A percentile compares a stretch with the other conserved stretches of the same genome.
Conservation (phyloP, 139 green algal genomes). For the Volvox africanus region DNA sequence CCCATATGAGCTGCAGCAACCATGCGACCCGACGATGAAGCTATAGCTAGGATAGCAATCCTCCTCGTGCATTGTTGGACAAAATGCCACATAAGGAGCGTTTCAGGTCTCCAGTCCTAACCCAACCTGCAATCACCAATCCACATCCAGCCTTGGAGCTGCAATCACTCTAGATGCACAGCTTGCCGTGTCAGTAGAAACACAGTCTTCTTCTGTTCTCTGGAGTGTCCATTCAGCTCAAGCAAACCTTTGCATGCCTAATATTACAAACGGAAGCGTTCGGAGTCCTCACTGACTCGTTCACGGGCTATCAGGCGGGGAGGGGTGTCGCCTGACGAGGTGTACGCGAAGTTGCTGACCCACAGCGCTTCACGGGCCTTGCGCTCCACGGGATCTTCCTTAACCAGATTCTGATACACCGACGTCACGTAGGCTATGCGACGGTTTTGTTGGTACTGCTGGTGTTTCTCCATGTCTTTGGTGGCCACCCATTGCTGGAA, state of each 20-base stretch:
- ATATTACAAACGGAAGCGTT: conserved; percentile 23
- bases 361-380: conserved; percentile 21
- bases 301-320: background rate
- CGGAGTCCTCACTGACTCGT: background rate
- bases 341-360: conserved; percentile 34
- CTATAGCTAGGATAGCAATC: no score
- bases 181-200: no score
- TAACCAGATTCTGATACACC: conserved; percentile 3
- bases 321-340: background rate
- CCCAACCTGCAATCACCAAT: no score
- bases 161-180: no score
- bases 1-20: no score
- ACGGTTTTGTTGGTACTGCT: background rate
- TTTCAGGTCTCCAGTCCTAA: no score
- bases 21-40: no score
- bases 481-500: conserved; percentile 44
- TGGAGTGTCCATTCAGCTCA: no score
- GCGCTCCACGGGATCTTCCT: conserved; percentile 35
- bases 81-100: no score
- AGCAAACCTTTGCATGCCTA: background rate
- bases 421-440: conserved; percentile 20
- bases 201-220: no score
- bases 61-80: no score
- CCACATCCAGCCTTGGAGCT: no score
- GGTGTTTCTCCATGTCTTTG: conserved; percentile 36